A percentile compares a stretch with the other conserved stretches of the same genome.
Conservation (phyloP, 2,329 filamentous ascomycete species). For the Nemania sp. region DNA sequence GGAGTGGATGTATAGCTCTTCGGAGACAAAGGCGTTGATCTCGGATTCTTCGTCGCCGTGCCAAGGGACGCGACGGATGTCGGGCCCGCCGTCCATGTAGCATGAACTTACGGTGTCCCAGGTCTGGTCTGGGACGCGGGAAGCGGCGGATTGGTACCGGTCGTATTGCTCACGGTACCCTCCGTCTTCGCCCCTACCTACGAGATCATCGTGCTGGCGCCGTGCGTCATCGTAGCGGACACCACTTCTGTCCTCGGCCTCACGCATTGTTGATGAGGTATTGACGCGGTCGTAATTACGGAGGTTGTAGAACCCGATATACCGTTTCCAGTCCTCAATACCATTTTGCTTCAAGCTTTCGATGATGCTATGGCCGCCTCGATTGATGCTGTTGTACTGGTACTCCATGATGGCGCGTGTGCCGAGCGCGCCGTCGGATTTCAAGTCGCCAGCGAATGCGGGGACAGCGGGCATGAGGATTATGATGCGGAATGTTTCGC, state of each 20-base stretch:
- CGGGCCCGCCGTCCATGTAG: conserved; percentile 79
- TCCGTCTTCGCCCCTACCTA: conserved; percentile 43
- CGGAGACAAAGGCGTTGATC: conserved; percentile 63
- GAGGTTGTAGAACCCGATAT: conserved; percentile 84
- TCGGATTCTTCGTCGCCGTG: conserved; percentile 58
- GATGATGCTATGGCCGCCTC: conserved; percentile 77
- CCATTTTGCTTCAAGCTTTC: conserved; percentile 68
- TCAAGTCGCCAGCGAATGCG: conserved; percentile 79
- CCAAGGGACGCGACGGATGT: conserved; percentile 65
- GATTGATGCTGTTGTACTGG: conserved; percentile 79
- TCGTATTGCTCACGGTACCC: conserved; percentile 53
- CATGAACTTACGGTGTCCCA: conserved; percentile 79
- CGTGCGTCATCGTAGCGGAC: conserved; percentile 70
- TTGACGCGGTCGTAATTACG: conserved; percentile 86
- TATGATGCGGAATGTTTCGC: conserved; percentile 72
- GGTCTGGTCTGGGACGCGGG: conserved; percentile 55
- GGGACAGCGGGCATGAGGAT: conserved; percentile 80
- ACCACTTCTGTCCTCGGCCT: conserved; percentile 64
- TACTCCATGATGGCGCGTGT: conserved; percentile 89
- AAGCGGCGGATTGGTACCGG: conserved; percentile 72
- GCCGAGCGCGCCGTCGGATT: conserved; percentile 70
- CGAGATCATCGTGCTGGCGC: conserved; percentile 62
- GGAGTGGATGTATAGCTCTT: conserved; percentile 75
- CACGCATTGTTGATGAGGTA: conserved; percentile 61
- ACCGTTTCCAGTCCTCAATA: conserved; percentile 67